Evolutionary conservation across 192 early-diverging fungal genomes (phyloP), one percentile per base, ranked within the genome.

Genomic region (Spinellus fusiger): DNA sequence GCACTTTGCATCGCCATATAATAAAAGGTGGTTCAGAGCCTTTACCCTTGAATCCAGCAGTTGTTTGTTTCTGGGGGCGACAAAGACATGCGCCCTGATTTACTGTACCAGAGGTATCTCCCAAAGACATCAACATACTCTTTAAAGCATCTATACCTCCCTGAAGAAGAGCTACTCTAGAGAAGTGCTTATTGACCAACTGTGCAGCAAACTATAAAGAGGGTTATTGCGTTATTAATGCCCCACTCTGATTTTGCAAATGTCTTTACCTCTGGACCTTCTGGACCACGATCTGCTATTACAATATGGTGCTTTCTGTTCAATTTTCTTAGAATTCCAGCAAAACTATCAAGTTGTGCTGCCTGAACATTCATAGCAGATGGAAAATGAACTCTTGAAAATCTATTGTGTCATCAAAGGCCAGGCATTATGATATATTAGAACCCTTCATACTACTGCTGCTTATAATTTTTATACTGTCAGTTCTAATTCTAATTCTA

Each of bases 231-330:
- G n/a, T n/a, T n/a, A n/a, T n/a, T n/a, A n/a, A n/a, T n/a, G n/a
- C n/a, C n/a, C n/a, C n/a, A n/a, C n/a, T n/a, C n/a, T n/a, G n/a
- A n/a, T n/a, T n/a, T n/a, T n/a, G n/a, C n/a, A n/a, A n/a, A n/a
- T n/a, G n/a, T n/a, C n/a, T 33, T 49, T 69, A 80, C 82, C 77
- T 81, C 74, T n/a, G 80, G 66, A 12, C 82, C 82, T 15, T 62
- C 56, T 12, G 68, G 65, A 5, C 75, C 74, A 35, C 68, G 22
- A 15, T 77, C 69, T 5, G 74, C 69, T 18, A 84, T 64, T 6
- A 84, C 78, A 1, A 81, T 57, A 37, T 81, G 73, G 55, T 81
- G 80, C 29, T 78, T 84, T 53, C 74, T 74, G 44, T 80, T 78
- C 29, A 81, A 61, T 47, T 76, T 79, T 47, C 57, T 65, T 2